Evolutionary conservation across 148 eudicot genomes (phyloP).

Genomic region (Camellia lanceoleosa): DNA sequence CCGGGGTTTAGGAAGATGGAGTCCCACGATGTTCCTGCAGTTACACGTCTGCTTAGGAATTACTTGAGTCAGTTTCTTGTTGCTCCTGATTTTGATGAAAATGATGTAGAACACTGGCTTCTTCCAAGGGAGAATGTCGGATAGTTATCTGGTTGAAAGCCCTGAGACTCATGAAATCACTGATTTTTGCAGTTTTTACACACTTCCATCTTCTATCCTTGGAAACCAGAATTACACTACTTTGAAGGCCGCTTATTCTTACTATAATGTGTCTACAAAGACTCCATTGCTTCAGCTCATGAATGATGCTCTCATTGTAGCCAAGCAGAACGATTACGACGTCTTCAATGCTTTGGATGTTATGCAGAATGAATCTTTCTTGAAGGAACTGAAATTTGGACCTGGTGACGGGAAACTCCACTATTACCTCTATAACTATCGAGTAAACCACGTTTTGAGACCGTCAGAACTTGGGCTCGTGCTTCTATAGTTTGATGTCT

Average conservation of each 20-base stretch:
- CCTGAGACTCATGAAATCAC: slow-evolving; percentile 75
- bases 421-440: slow-evolving; percentile 86
- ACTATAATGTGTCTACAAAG: slow-evolving; percentile 78
- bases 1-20: slow-evolving; percentile 93
- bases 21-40: slow-evolving; percentile 80
- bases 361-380: slow-evolving; percentile 75
- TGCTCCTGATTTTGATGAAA: slow-evolving; percentile 79
- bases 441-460: slow-evolving; percentile 60
- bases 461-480: slow-evolving; percentile 87
- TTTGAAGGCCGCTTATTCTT: slow-evolving; percentile 84
- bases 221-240: slow-evolving; percentile 63
- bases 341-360: slow-evolving; percentile 89
- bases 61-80: slow-evolving; percentile 67
- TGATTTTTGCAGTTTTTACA: slow-evolving; percentile 89
- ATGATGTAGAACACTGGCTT: slow-evolving; percentile 93
- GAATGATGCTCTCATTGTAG: slow-evolving; percentile 83
- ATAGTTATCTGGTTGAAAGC: slow-evolving; percentile 78
- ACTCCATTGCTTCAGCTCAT: slow-evolving; percentile 82
- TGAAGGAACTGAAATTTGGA: slow-evolving; percentile 87
- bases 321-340: slow-evolving; percentile 71
- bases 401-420: slow-evolving; percentile 97
- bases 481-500: slow-evolving; percentile 47
- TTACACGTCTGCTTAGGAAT: slow-evolving; percentile 67
- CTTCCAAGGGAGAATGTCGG: slow-evolving; percentile 72
- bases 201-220: slow-evolving; percentile 74